phyloP scores from a whole-genome alignment of 1,284 basidiomycete species.

The Moesziomyces globuligerus region DNA sequence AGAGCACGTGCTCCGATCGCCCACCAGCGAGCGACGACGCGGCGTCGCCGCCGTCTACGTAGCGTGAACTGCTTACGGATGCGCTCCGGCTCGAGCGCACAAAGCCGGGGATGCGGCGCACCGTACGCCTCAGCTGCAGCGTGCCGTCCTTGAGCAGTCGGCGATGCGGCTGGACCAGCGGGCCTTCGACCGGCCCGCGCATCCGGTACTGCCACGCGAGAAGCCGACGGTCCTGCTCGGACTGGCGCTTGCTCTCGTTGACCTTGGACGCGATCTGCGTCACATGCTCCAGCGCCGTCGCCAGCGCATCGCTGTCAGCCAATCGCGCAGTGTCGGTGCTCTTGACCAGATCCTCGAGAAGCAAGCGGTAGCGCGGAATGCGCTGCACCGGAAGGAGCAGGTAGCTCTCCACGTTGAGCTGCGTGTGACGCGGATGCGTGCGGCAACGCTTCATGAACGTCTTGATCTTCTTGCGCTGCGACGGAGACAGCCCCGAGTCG shows the following conservation, averaged over 20 bases:
- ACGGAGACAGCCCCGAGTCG: slow-evolving; percentile 24
- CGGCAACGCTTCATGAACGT: slow-evolving; percentile 65
- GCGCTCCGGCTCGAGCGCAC: slow-evolving; percentile 68
- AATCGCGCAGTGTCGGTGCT: slow-evolving; percentile 52
- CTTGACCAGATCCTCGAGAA: slow-evolving; percentile 69
- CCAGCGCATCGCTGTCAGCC: slow-evolving; percentile 31
- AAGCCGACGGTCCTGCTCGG: slow-evolving; percentile 53
- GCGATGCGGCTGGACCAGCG: slow-evolving; percentile 96
- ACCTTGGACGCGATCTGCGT: slow-evolving; percentile 61
- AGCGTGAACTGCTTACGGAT: slow-evolving; percentile 10
- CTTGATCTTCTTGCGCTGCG: slow-evolving; percentile 55
- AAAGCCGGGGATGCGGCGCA: slow-evolving; percentile 85
- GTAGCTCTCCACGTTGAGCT: slow-evolving; percentile 94
- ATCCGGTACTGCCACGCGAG: slow-evolving; percentile 83
- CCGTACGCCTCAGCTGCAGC: slow-evolving; percentile 83
- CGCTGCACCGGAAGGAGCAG: slow-evolving; percentile 93
- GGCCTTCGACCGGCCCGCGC: slow-evolving; percentile 88
- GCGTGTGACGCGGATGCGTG: slow-evolving; percentile 82
- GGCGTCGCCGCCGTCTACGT: slow-evolving; percentile 2
- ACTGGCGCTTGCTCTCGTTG: slow-evolving; percentile 69
- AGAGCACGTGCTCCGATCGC: slow-evolving; percentile 71
- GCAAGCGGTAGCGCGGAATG: slow-evolving; percentile 90
- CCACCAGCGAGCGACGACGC: slow-evolving; percentile 4
- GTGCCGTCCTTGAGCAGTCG: slow-evolving; percentile 74
- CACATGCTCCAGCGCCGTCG: slow-evolving; percentile 58